phyloP scores from a whole-genome alignment of 441 rosid genomes.

The Lepidium campestre region DNA sequence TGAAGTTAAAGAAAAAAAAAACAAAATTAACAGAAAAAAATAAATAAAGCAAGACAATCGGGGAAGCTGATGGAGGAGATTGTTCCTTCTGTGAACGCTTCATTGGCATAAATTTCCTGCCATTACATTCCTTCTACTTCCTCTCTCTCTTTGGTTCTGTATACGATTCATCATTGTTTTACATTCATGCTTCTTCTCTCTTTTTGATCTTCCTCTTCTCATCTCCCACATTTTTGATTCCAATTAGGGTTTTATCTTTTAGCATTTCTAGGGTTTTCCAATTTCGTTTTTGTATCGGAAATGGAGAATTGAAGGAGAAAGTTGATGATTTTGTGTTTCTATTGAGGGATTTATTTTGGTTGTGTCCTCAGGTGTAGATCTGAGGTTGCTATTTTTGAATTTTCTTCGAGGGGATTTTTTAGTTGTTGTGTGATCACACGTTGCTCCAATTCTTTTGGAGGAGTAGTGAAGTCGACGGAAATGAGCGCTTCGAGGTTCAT shows the following conservation, averaged over 20 bases:
- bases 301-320: background rate
- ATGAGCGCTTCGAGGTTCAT: constrained; percentile 77
- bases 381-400: constrained; percentile 17
- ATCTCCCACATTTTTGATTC: background rate
- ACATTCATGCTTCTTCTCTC: background rate
- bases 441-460: background rate
- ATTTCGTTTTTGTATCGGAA: background rate
- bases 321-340: background rate
- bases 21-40: background rate
- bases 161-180: background rate
- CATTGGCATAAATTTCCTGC: constrained; percentile 26
- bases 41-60: constrained; percentile 23
- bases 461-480: background rate
- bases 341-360: background rate
- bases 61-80: constrained; percentile 26
- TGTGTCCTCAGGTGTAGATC: constrained; percentile 22
- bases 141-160: background rate
- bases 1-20: background rate
- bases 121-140: constrained; percentile 1
- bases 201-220: background rate
- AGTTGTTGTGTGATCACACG: background rate
- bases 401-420: background rate
- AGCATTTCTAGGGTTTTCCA: constrained; percentile 15
- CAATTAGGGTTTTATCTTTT: constrained; percentile 16
- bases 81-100: constrained; percentile 27